These are phyloP conservation scores for Purpureocillium takamizusanense DNA, from an alignment of 2,329 filamentous ascomycete species.

Conservation along the genomic window DNA sequence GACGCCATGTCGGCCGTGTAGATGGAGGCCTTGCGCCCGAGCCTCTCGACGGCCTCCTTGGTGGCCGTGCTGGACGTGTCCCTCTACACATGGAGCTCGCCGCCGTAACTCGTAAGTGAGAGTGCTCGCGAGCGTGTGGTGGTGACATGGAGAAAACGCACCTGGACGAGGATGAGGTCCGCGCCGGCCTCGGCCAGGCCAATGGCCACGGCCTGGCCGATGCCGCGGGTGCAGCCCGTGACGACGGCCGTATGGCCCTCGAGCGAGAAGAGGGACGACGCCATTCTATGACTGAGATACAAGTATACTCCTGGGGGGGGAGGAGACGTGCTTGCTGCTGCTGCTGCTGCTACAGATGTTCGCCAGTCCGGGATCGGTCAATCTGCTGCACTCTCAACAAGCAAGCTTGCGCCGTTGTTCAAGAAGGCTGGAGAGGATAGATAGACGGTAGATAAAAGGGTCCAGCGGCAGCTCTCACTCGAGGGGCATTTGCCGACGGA, in stretches of 20 bases:
- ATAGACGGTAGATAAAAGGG: too few relatives aligned
- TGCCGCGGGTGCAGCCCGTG: conserved; percentile 49
- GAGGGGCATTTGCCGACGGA: background rate
- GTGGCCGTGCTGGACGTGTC: conserved; percentile 39
- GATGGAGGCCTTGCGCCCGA: conserved; percentile 58
- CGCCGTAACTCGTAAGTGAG: too few relatives aligned
- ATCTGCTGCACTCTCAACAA: too few relatives aligned
- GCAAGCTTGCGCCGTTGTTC: conserved; percentile 2
- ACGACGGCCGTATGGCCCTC: conserved; percentile 47
- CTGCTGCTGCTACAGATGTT: too few relatives aligned
- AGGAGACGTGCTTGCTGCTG: too few relatives aligned
- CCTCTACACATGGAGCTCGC: conserved; percentile 20
- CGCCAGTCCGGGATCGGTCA: too few relatives aligned
- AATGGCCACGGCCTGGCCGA: conserved; percentile 47
- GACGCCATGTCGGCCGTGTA: conserved; percentile 63
- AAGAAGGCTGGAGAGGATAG: too few relatives aligned
- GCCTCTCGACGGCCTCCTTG: conserved; percentile 49
- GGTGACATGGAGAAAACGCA: too few relatives aligned
- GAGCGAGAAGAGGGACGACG: conserved; percentile 39
- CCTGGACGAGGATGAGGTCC: conserved; percentile 46
- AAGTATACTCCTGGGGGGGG: too few relatives aligned
- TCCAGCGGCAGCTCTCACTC: too few relatives aligned
- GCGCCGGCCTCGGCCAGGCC: conserved; percentile 51
- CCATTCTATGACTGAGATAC: too few relatives aligned
- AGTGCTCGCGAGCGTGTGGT: too few relatives aligned